A percentile compares a stretch with the other conserved stretches of the same genome.
These are phyloP conservation scores for Saprolegnia parasitica DNA, from an alignment of 352 stramenopile genomes.

Conservation along the genomic window DNA sequence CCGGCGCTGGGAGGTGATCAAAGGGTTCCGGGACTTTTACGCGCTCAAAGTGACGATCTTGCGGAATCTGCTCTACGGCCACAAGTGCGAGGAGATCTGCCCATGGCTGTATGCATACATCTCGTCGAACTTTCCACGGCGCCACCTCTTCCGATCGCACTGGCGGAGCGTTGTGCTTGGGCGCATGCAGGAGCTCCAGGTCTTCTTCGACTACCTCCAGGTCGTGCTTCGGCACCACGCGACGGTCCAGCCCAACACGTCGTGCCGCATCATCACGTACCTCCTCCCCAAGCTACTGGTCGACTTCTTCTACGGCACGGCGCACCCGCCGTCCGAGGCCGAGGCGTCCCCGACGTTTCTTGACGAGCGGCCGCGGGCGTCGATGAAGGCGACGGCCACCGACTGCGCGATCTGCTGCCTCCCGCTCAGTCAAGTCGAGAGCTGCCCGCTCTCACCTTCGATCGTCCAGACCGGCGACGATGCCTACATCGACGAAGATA, in stretches of 20 bases:
- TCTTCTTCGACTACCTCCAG: slow-evolving; percentile 63
- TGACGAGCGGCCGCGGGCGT: background rate
- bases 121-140: slow-evolving; percentile 68
- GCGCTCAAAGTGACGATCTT: slow-evolving; percentile 67
- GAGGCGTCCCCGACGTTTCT: slow-evolving; percentile 34
- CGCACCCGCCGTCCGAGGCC: slow-evolving; percentile 50
- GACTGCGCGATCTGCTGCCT: background rate
- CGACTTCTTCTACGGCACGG: slow-evolving; percentile 76
- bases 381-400: slow-evolving; percentile 28
- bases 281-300: slow-evolving; percentile 64
- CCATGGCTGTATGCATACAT: slow-evolving; percentile 82
- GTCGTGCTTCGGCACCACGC: slow-evolving; percentile 33
- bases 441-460: slow-evolving; percentile 50
- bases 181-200: slow-evolving; percentile 54
- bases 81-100: slow-evolving; percentile 75
- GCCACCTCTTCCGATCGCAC: slow-evolving; percentile 67
- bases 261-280: slow-evolving; percentile 54
- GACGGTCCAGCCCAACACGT: slow-evolving; percentile 56
- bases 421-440: slow-evolving; percentile 34
- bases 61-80: slow-evolving; percentile 59
- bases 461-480: slow-evolving; percentile 26
- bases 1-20: slow-evolving; percentile 68
- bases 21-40: slow-evolving; percentile 73
- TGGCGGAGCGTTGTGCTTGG: slow-evolving; percentile 56
- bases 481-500: background rate